These are phyloP conservation scores for Leccinum glutinopallens DNA, from an alignment of 1,284 basidiomycete species.

Conservation along the genomic window DNA sequence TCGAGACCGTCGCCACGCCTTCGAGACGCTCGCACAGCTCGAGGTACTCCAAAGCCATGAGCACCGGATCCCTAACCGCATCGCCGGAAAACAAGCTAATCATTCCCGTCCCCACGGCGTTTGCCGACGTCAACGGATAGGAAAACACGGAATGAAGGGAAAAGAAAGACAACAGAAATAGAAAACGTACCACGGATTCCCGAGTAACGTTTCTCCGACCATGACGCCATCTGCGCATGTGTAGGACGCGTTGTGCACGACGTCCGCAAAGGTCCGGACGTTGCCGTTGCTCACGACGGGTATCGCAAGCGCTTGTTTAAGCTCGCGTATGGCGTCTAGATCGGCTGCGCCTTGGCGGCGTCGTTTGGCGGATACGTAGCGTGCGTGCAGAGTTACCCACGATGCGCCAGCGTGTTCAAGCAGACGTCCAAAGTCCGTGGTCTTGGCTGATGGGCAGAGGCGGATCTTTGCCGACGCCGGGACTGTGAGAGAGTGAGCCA, in stretches of 20 bases:
- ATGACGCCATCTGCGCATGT: conserved; percentile 77
- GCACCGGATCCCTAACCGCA: conserved; percentile 56
- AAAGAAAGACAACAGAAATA: background rate
- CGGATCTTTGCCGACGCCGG: conserved; percentile 69
- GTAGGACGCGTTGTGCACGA: conserved; percentile 50
- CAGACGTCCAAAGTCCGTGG: conserved; percentile 54
- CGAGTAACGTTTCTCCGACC: conserved; percentile 73
- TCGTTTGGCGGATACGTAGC: conserved; percentile 65
- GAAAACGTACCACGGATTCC: conserved; percentile 62
- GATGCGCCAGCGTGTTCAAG: conserved; percentile 64
- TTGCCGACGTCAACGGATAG: background rate
- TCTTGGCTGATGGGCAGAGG: conserved; percentile 51
- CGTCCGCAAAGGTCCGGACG: conserved; percentile 60
- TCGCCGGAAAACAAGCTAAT: conserved; percentile 53
- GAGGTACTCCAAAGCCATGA: conserved; percentile 65
- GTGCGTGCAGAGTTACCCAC: conserved; percentile 71
- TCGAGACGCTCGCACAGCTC: conserved; percentile 52
- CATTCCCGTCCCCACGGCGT: background rate
- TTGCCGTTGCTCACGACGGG: conserved; percentile 79
- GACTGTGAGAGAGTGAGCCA: conserved; percentile 58
- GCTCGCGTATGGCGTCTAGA: conserved; percentile 54
- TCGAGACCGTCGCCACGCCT: conserved; percentile 47
- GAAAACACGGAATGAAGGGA: background rate
- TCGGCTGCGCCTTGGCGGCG: conserved; percentile 71
- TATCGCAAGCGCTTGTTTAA: conserved; percentile 53